These are phyloP conservation scores for Mangifera indica DNA, from an alignment of 345 rosid genomes.

Conservation along the genomic window DNA sequence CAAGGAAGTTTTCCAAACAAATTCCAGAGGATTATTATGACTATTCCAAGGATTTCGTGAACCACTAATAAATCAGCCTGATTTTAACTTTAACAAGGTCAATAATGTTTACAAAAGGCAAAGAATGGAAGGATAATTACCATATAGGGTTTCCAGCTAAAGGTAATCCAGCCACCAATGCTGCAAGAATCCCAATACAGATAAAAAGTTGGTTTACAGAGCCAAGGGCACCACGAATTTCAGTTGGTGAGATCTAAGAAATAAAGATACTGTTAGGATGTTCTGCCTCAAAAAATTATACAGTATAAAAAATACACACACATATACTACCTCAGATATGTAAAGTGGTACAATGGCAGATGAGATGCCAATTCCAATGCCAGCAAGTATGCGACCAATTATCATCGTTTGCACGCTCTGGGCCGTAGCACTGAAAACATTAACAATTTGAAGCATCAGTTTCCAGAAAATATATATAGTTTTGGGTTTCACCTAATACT, in stretches of 20 bases:
- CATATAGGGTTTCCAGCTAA: slow-evolving; percentile 85
- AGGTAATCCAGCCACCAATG: slow-evolving; percentile 95
- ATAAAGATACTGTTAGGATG: slow-evolving; percentile 24
- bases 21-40: not conserved
- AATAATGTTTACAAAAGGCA: not conserved
- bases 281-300: slow-evolving; percentile 1
- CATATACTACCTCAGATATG: slow-evolving; percentile 77
- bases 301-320: slow-evolving; percentile 5
- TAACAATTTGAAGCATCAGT: slow-evolving; percentile 21
- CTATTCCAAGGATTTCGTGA: too few species aligned
- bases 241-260: slow-evolving; percentile 95
- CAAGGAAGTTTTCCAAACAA: not conserved
- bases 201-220: slow-evolving; percentile 95
- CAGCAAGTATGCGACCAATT: slow-evolving; percentile 93
- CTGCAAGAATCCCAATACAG: slow-evolving; percentile 92
- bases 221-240: slow-evolving; percentile 95
- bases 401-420: slow-evolving; percentile 89
- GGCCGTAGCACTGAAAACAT: slow-evolving; percentile 71
- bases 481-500: slow-evolving; percentile 5
- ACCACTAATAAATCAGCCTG: too few species aligned
- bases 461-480: slow-evolving; percentile 5
- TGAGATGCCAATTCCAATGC: slow-evolving; percentile 95
- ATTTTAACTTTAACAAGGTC: not conserved
- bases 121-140: slow-evolving; percentile 34
- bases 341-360: slow-evolving; percentile 97